Conservation (phyloP, 495 filamentous ascomycete genomes). For the Rhypophila decipiens region DNA sequence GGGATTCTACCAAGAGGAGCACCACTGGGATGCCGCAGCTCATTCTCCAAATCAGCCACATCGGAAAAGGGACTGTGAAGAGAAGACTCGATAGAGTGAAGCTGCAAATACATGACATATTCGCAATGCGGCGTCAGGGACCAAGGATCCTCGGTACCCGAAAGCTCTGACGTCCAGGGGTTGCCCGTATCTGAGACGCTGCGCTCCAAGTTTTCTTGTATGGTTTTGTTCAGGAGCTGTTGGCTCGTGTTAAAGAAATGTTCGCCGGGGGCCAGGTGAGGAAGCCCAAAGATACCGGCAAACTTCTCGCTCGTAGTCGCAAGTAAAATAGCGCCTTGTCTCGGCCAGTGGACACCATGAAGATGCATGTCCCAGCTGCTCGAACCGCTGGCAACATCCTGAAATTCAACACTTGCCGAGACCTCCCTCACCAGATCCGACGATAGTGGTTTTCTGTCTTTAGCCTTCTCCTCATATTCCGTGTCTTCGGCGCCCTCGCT, state of each 20-base stretch:
- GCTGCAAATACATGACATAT: conserved; percentile 79
- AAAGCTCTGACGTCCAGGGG: conserved; percentile 54
- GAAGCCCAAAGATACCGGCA: conserved; percentile 77
- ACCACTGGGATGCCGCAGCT: conserved; percentile 79
- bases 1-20: conserved; percentile 63
- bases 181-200: conserved; percentile 42
- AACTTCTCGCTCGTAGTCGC: conserved; percentile 91
- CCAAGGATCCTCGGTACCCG: conserved; percentile 49
- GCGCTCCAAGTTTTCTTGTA: conserved; percentile 58
- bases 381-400: conserved; percentile 60
- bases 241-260: conserved; percentile 63
- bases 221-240: conserved; percentile 60
- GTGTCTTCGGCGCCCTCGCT: conserved; percentile 44
- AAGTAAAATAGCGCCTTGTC: conserved; percentile 66
- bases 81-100: conserved; percentile 53
- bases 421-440: conserved; percentile 49
- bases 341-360: conserved; percentile 76
- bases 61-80: conserved; percentile 30
- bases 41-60: conserved; percentile 68
- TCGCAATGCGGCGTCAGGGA: conserved; percentile 73
- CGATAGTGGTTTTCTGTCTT: conserved; percentile 6
- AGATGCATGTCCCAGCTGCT: conserved; percentile 69
- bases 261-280: conserved; percentile 66
- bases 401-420: conserved; percentile 57
- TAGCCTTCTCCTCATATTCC: conserved; percentile 28